Conservation (phyloP, 2,329 filamentous ascomycete genomes). For the Helotiales sp. region DNA sequence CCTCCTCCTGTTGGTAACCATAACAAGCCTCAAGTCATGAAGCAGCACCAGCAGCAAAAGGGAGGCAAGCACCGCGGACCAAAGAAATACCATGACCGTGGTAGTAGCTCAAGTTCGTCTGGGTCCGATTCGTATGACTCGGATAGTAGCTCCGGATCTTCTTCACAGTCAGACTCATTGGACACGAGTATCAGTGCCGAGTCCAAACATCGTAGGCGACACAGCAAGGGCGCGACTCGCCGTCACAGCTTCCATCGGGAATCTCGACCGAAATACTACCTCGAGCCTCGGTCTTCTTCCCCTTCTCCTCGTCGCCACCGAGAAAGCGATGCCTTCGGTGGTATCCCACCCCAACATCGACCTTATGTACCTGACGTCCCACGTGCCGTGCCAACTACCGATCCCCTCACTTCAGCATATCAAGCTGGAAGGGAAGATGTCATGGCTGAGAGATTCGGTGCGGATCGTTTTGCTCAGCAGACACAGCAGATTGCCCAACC, state of each 20-base stretch:
- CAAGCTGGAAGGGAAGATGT: constrained; percentile 37
- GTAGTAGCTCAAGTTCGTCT: background rate
- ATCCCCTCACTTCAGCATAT: constrained; percentile 35
- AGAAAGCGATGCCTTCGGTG: constrained; percentile 20
- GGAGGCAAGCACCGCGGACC: constrained; percentile 9
- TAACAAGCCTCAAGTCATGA: constrained; percentile 1
- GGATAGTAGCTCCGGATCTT: constrained; percentile 1
- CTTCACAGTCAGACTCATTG: background rate
- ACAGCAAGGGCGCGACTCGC: constrained; percentile 23
- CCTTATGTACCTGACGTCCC: constrained; percentile 34
- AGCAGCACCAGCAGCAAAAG: background rate
- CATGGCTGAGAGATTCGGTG: constrained; percentile 34
- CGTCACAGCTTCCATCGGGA: constrained; percentile 32
- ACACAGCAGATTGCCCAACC: constrained; percentile 19
- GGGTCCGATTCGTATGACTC: constrained; percentile 10
- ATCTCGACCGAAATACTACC: constrained; percentile 19
- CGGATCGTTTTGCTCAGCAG: constrained; percentile 21
- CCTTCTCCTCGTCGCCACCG: constrained; percentile 20
- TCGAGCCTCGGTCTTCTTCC: constrained; percentile 26
- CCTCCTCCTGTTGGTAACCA: background rate
- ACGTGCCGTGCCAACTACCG: constrained; percentile 20
- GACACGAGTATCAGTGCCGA: constrained; percentile 11
- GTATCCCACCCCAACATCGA: constrained; percentile 11
- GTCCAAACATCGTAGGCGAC: constrained; percentile 18
- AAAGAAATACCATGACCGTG: constrained; percentile 9